Conservation (phyloP, 805 yeast genomes). For the Starmerella gropengiesseri region DNA sequence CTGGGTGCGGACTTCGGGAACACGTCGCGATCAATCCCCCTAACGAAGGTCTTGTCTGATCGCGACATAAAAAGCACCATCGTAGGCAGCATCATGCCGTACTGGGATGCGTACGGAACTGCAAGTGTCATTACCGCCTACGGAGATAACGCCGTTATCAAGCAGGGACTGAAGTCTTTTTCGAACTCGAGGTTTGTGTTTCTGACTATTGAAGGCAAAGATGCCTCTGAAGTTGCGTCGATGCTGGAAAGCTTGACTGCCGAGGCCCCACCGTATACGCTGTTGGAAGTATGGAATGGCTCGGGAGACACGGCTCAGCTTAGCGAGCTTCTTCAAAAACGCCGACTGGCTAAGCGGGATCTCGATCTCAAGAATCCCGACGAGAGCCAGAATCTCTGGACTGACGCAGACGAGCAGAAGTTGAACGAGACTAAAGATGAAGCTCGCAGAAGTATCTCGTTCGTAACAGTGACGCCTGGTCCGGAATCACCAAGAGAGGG, state of each 20-base stretch:
- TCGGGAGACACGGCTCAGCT: constrained; percentile 46
- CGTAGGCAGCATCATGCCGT: constrained; percentile 31
- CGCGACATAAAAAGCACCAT: constrained; percentile 26
- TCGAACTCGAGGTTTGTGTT: constrained; percentile 6
- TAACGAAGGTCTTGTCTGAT: constrained; percentile 8
- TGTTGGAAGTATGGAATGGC: constrained; percentile 52
- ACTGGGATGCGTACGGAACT: constrained; percentile 25
- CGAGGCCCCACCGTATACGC: constrained; percentile 45
- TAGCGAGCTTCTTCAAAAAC: constrained; percentile 36
- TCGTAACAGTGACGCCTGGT: constrained; percentile 35
- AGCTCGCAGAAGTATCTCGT: constrained; percentile 54
- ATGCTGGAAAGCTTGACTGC: constrained; percentile 42
- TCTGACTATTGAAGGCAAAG: constrained; percentile 1
- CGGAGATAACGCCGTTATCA: constrained; percentile 12
- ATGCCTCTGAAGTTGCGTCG: constrained; percentile 29
- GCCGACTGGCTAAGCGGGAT: constrained; percentile 36
- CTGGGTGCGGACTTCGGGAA: constrained; percentile 61
- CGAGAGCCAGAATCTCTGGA: constrained; percentile 42
- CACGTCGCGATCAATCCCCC: constrained; percentile 19
- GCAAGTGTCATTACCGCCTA: constrained; percentile 27
- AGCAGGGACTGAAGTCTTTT: constrained; percentile 2
- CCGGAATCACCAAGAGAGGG: no score
- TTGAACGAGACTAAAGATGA: constrained; percentile 38
- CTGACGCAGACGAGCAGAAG: constrained; percentile 37
- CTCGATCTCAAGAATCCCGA: constrained; percentile 37